Conservation (phyloP, 2,329 filamentous ascomycete species). For the Botrytis porri region DNA sequence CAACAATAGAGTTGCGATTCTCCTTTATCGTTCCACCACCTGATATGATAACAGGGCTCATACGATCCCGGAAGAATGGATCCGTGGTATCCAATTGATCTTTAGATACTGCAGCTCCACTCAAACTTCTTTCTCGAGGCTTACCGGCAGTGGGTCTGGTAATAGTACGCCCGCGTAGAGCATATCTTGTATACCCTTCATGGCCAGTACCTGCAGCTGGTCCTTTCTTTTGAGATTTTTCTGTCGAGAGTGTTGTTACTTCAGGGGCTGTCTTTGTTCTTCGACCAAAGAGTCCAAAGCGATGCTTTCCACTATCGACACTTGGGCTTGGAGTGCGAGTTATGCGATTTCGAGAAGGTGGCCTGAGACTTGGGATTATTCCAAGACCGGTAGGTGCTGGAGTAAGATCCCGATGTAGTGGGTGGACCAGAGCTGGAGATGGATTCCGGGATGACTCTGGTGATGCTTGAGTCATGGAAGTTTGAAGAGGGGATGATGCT, state of each 20-base stretch:
- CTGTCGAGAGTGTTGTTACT: slow-evolving; percentile 48
- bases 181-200: slow-evolving; percentile 73
- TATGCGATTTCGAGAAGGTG: slow-evolving; percentile 35
- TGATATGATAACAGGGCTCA: slow-evolving; percentile 64
- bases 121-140: slow-evolving; percentile 40
- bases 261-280: slow-evolving; percentile 63
- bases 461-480: slow-evolving; percentile 38
- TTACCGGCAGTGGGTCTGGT: slow-evolving; percentile 50
- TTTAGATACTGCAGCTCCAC: slow-evolving; percentile 47
- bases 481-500: slow-evolving; percentile 31
- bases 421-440: slow-evolving; percentile 38
- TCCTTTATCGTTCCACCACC: slow-evolving; percentile 58
- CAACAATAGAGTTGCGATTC: slow-evolving; percentile 54
- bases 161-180: slow-evolving; percentile 60
- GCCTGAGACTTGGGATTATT: slow-evolving; percentile 34
- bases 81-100: slow-evolving; percentile 52
- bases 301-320: slow-evolving; percentile 55
- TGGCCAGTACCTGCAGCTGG: slow-evolving; percentile 92
- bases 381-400: slow-evolving; percentile 35
- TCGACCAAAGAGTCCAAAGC: slow-evolving; percentile 76
- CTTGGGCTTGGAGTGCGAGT: slow-evolving; percentile 54
- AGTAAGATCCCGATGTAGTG: slow-evolving; percentile 34
- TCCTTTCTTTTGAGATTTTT: slow-evolving; percentile 64
- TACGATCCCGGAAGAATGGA: slow-evolving; percentile 57
- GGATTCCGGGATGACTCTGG: slow-evolving; percentile 39